Evolutionary conservation across 257 asterid species (phyloP).

Genomic region (Schizonepeta tenuifolia): DNA sequence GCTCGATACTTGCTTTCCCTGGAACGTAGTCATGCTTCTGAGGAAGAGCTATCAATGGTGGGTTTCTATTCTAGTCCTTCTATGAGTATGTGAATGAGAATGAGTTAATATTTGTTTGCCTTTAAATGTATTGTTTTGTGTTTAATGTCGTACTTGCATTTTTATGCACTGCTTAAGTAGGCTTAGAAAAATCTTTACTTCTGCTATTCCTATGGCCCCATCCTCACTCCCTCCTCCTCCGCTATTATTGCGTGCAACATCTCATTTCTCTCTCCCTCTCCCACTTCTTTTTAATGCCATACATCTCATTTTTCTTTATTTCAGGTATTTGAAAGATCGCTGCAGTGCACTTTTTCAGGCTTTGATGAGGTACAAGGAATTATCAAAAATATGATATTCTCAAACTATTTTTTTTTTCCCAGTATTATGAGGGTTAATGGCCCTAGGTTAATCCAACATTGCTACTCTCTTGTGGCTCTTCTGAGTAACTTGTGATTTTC

Average conservation of each 20-base stretch:
- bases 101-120: conserved; percentile 26
- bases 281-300: background rate
- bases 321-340: conserved; percentile 89
- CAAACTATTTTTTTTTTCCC: conserved; percentile 12
- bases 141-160: conserved; percentile 16
- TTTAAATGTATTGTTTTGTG: background rate
- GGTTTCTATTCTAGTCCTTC: conserved; percentile 33
- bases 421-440: conserved; percentile 19
- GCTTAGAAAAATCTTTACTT: background rate
- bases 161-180: background rate
- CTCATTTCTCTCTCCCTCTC: background rate
- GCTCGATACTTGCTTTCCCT: conserved; percentile 74
- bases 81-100: conserved; percentile 1
- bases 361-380: conserved; percentile 70
- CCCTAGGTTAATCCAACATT: background rate
- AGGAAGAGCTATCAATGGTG: conserved; percentile 77
- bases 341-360: conserved; percentile 76
- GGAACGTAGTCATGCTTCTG: conserved; percentile 82
- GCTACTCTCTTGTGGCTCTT: background rate
- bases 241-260: background rate
- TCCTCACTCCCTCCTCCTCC: background rate
- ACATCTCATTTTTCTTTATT: conserved; percentile 27
- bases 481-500: conserved; percentile 25
- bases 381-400: background rate
- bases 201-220: conserved; percentile 16